These are phyloP conservation scores for Arthrocladium fulminans DNA, from an alignment of 2,329 filamentous ascomycete species.

Conservation along the genomic window DNA sequence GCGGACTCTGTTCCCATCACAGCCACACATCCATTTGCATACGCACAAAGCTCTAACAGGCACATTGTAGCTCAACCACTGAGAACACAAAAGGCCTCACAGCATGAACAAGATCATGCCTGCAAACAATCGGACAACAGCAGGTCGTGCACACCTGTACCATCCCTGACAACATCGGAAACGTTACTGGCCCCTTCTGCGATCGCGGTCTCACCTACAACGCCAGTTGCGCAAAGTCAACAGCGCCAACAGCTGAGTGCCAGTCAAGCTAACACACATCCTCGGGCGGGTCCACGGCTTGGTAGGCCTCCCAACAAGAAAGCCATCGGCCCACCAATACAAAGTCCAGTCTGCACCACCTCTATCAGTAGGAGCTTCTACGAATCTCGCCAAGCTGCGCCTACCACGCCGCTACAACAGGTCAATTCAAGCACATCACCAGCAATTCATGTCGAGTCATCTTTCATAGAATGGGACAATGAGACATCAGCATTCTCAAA, in stretches of 20 bases:
- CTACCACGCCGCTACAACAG: background rate
- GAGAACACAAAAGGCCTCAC: background rate
- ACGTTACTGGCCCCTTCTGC: background rate
- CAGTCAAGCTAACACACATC: background rate
- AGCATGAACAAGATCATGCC: background rate
- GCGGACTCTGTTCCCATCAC: background rate
- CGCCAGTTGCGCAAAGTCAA: background rate
- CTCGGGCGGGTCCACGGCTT: no score
- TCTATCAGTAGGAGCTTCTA: background rate
- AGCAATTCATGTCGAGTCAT: background rate
- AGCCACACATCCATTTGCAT: background rate
- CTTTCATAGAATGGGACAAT: constrained; percentile 2
- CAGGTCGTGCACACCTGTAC: background rate
- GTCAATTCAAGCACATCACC: background rate
- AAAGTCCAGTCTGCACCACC: background rate
- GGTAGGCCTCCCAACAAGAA: background rate
- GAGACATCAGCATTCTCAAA: background rate
- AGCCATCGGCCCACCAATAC: background rate
- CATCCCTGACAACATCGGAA: background rate
- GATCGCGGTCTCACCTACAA: background rate
- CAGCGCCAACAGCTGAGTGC: background rate
- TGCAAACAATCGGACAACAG: background rate
- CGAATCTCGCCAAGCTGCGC: background rate
- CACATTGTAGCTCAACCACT: background rate
- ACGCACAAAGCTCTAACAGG: background rate